A percentile compares a stretch with the other conserved stretches of the same genome.
Evolutionary conservation across 2,329 filamentous ascomycete species (phyloP).

Genomic region (Ophiostoma tasmaniense): DNA sequence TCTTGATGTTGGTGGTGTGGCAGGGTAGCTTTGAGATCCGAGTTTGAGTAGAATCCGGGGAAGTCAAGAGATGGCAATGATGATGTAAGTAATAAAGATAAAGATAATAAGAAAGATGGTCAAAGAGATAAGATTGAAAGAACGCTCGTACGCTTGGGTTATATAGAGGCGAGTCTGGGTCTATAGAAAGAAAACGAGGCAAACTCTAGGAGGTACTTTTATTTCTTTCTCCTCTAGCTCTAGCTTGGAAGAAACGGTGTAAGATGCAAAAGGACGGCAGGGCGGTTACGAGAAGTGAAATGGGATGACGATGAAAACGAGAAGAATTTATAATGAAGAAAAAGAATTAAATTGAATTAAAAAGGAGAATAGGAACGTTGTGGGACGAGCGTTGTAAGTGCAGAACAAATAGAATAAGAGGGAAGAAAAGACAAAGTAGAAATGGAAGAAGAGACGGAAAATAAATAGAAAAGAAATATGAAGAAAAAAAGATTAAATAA

Average conservation of each 20-base stretch:
- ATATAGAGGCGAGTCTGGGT: not conserved
- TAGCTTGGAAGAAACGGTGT: conserved; percentile 4
- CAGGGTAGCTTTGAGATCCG: not conserved
- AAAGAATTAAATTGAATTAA: not conserved
- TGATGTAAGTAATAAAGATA: not conserved
- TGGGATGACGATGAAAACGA: not conserved
- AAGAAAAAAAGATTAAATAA: no score
- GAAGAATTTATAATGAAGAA: not conserved
- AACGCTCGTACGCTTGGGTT: not conserved
- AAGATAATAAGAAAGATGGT: not conserved
- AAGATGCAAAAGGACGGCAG: not conserved
- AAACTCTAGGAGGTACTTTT: not conserved
- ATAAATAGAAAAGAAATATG: not conserved
- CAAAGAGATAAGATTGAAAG: not conserved
- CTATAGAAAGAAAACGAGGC: not conserved
- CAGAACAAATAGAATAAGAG: not conserved
- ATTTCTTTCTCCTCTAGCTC: not conserved
- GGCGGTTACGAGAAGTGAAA: not conserved
- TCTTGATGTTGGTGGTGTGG: not conserved
- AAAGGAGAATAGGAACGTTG: not conserved
- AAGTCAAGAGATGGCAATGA: not conserved
- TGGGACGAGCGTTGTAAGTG: not conserved
- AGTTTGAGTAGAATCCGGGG: not conserved
- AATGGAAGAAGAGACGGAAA: not conserved
- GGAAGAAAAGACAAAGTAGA: not conserved